Evolutionary conservation across 2,329 filamentous ascomycete genomes (phyloP).

Genomic region (Colletotrichum spinosum): DNA sequence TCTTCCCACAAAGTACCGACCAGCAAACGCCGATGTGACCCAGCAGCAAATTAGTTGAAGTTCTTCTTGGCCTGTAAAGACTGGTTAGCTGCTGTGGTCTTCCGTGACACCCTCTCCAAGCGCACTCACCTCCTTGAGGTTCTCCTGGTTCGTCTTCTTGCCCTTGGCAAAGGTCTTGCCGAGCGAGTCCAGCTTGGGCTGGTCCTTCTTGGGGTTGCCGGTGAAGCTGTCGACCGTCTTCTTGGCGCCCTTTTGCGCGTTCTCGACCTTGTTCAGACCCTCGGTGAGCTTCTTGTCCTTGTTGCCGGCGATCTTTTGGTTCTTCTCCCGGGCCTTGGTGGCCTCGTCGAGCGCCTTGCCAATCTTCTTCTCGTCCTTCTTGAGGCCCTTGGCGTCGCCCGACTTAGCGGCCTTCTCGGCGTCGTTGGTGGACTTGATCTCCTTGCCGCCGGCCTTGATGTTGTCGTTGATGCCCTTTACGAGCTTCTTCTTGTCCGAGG

Average conservation of each 20-base stretch:
- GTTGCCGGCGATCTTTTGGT: constrained; percentile 30
- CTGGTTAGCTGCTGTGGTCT: not conserved
- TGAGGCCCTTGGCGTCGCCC: constrained; percentile 14
- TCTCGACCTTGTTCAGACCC: constrained; percentile 25
- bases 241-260: constrained; percentile 26
- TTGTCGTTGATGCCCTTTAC: constrained; percentile 29
- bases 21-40: too few relatives aligned
- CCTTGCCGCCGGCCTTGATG: constrained; percentile 25
- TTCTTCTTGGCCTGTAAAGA: constrained; percentile 26
- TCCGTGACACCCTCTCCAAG: not conserved
- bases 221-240: constrained; percentile 20
- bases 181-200: constrained; percentile 1
- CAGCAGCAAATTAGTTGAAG: constrained; percentile 10
- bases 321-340: constrained; percentile 22
- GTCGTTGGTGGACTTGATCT: constrained; percentile 15
- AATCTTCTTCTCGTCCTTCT: constrained; percentile 28
- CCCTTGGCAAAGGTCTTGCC: constrained; percentile 27
- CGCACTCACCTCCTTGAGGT: constrained; percentile 22
- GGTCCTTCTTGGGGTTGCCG: constrained; percentile 25
- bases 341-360: constrained; percentile 16
- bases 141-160: constrained; percentile 23
- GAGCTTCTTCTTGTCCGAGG: constrained; percentile 28
- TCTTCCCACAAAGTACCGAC: too few relatives aligned
- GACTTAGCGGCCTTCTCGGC: constrained; percentile 15
- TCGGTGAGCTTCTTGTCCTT: constrained; percentile 16